These are phyloP conservation scores for Benincasa hispida DNA, from an alignment of 306 rosid genomes.

Conservation along the genomic window DNA sequence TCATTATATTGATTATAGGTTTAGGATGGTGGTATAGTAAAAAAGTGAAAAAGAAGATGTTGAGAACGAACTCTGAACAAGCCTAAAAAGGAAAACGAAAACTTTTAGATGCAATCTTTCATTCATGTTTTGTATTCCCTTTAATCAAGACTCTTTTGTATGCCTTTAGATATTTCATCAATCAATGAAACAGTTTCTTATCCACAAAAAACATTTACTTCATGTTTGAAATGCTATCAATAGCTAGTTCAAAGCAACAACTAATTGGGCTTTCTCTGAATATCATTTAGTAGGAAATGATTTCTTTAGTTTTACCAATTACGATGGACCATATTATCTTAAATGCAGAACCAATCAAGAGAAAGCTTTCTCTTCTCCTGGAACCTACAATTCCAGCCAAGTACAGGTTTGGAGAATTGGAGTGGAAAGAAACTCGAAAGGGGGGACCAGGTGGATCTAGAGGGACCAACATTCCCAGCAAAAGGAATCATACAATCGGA, in stretches of 20 bases:
- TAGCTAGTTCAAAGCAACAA: background rate
- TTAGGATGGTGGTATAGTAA: background rate
- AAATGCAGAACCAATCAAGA: constrained; percentile 19
- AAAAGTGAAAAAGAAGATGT: background rate
- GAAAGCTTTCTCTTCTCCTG: constrained; percentile 11
- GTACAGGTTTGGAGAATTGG: constrained; percentile 15
- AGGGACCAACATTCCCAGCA: constrained; percentile 24
- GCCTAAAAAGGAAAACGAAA: background rate
- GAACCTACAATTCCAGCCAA: constrained; percentile 8
- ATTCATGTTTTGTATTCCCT: background rate
- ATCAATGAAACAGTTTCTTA: too few relatives aligned
- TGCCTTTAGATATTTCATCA: too few relatives aligned
- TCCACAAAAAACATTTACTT: too few relatives aligned
- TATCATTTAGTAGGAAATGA: background rate
- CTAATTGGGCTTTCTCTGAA: background rate
- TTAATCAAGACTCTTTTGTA: too few relatives aligned
- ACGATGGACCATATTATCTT: background rate
- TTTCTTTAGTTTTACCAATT: background rate
- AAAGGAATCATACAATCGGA: constrained; percentile 28
- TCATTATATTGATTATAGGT: background rate
- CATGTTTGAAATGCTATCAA: background rate
- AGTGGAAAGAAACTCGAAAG: constrained; percentile 16
- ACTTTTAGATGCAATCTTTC: background rate
- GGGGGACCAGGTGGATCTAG: constrained; percentile 19
- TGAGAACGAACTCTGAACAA: background rate